Evolutionary conservation across 2,329 filamentous ascomycete species (phyloP).

Genomic region (Endocalyx cinctus): DNA sequence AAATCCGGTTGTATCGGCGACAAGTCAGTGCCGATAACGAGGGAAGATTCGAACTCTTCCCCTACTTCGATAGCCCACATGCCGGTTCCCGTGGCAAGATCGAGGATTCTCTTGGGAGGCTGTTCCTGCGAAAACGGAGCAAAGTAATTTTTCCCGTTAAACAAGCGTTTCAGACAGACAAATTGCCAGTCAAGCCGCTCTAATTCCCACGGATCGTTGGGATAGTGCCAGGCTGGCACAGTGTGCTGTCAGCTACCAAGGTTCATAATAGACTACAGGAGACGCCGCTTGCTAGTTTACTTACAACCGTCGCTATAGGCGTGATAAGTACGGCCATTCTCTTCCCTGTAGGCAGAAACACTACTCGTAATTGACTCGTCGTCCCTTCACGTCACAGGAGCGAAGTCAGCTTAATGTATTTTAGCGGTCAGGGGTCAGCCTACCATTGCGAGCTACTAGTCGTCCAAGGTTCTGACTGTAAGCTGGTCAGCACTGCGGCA

Average conservation of each 20-base stretch:
- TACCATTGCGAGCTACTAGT: conserved; percentile 3
- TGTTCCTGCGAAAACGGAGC: conserved; percentile 33
- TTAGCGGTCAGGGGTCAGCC: background rate
- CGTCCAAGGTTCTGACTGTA: conserved; percentile 11
- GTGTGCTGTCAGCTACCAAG: conserved; percentile 4
- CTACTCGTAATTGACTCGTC: conserved; percentile 19
- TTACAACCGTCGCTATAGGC: conserved; percentile 43
- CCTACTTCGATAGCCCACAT: conserved; percentile 67
- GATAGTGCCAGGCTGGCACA: conserved; percentile 38
- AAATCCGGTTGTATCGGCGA: conserved; percentile 62
- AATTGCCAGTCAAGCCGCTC: conserved; percentile 38
- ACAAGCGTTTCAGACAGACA: conserved; percentile 31
- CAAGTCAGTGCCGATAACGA: conserved; percentile 60
- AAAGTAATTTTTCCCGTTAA: conserved; percentile 35
- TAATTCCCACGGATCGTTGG: conserved; percentile 38
- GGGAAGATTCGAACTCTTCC: conserved; percentile 53
- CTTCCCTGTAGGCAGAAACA: conserved; percentile 17
- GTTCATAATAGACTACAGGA: background rate
- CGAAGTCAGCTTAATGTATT: too few relatives aligned
- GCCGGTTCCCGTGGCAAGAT: conserved; percentile 42
- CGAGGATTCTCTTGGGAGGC: conserved; percentile 31
- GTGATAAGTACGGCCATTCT: conserved; percentile 41
- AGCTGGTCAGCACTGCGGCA: conserved; percentile 5
- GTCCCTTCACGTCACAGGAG: conserved; percentile 11
- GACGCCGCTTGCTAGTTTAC: conserved; percentile 16